These are phyloP conservation scores for Fragilaria crotonensis DNA, from an alignment of 108 stramenopile genomes.

Conservation along the genomic window DNA sequence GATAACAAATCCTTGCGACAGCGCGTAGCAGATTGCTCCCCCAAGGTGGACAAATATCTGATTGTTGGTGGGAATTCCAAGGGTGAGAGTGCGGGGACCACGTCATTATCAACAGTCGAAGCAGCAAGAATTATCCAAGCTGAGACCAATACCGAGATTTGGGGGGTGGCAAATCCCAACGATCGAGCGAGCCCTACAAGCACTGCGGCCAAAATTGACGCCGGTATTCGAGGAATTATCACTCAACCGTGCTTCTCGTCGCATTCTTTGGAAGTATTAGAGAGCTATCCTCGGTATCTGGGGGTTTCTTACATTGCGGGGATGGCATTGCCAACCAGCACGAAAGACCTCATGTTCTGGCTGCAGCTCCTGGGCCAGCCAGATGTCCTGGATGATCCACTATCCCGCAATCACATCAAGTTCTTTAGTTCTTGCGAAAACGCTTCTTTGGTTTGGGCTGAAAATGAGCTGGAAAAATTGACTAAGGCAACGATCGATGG, in stretches of 20 bases:
- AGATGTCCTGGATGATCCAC: conserved; percentile 22
- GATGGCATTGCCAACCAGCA: conserved; percentile 25
- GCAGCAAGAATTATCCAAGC: conserved; percentile 19
- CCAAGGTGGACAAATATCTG: conserved; percentile 15
- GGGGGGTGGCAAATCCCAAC: conserved; percentile 42
- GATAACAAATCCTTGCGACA: neutral
- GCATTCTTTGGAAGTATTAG: conserved; percentile 21
- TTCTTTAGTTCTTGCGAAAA: conserved; percentile 26
- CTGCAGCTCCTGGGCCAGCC: conserved; percentile 17
- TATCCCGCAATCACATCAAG: conserved; percentile 29
- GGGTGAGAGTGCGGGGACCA: neutral
- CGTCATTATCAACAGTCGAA: conserved; percentile 16
- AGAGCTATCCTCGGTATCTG: conserved; percentile 9
- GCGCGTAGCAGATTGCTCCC: neutral
- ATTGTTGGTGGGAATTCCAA: conserved; percentile 38
- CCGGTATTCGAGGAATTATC: conserved; percentile 30
- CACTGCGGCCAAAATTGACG: conserved; percentile 14
- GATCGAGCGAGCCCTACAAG: conserved; percentile 18
- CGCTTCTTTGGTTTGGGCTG: conserved; percentile 21
- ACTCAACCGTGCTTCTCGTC: conserved; percentile 40
- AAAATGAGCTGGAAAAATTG: conserved; percentile 18
- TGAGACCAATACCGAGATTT: conserved; percentile 8
- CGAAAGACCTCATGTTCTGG: conserved; percentile 28
- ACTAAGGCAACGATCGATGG: conserved; percentile 13
- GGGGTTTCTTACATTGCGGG: conserved; percentile 18